Conservation (phyloP, 495 filamentous ascomycete genomes). For the Achaetomiella virescens region DNA sequence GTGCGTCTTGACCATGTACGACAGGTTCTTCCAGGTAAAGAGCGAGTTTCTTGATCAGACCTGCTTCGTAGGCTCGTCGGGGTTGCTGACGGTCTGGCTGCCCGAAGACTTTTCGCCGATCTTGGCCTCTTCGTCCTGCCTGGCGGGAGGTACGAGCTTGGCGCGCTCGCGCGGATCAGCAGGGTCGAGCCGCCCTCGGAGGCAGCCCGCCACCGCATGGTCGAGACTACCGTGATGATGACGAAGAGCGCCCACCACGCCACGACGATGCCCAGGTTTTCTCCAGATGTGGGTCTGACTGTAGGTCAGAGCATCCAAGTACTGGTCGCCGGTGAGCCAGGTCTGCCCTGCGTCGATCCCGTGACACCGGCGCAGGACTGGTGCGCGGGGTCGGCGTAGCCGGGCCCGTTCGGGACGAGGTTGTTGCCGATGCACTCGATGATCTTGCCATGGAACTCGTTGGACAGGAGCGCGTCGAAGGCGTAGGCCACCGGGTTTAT, state of each 20-base stretch:
- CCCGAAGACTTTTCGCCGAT: slow-evolving; percentile 35
- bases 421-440: slow-evolving; percentile 41
- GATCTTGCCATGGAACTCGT: slow-evolving; percentile 59
- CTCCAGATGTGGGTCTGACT: slow-evolving; percentile 66
- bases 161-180: slow-evolving; percentile 34
- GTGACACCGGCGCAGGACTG: slow-evolving; percentile 54
- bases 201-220: slow-evolving; percentile 48
- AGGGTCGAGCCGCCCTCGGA: slow-evolving; percentile 24
- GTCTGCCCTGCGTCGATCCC: slow-evolving; percentile 47
- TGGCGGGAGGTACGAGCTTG: slow-evolving; percentile 9
- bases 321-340: slow-evolving; percentile 54
- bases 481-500: slow-evolving; percentile 71
- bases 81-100: slow-evolving; percentile 22
- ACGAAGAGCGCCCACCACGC: slow-evolving; percentile 64
- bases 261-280: slow-evolving; percentile 71
- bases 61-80: slow-evolving; percentile 30
- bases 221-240: slow-evolving; percentile 54
- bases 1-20: slow-evolving; percentile 59
- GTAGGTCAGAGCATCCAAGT: slow-evolving; percentile 56
- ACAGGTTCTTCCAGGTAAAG: slow-evolving; percentile 56
- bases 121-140: slow-evolving; percentile 27
- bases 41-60: slow-evolving; percentile 45
- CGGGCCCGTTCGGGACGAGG: slow-evolving; percentile 55
- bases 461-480: slow-evolving; percentile 62
- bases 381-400: slow-evolving; percentile 39